Conservation (phyloP, 768 basidiomycete genomes). For the Gyrodon lividus region DNA sequence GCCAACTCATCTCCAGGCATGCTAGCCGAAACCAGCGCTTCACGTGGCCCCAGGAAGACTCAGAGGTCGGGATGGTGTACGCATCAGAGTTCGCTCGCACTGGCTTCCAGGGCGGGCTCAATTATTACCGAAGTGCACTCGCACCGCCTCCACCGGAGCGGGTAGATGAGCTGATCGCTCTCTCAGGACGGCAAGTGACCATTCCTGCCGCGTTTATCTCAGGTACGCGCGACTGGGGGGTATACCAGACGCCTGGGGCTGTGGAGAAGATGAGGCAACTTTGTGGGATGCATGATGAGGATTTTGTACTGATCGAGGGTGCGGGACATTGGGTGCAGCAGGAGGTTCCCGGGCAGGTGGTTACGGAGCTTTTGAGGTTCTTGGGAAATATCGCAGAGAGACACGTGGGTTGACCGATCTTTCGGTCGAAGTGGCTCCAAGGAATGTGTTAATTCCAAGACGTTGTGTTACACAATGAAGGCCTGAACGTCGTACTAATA, state of each 20-base stretch:
- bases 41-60: conserved; percentile 50
- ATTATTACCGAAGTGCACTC: conserved; percentile 47
- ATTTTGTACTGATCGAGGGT: conserved; percentile 50
- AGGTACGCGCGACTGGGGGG: conserved; percentile 59
- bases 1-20: conserved; percentile 40
- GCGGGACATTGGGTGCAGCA: conserved; percentile 70
- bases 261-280: conserved; percentile 40
- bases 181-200: conserved; percentile 44
- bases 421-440: background rate
- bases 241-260: conserved; percentile 52
- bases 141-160: conserved; percentile 33
- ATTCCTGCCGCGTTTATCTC: conserved; percentile 59
- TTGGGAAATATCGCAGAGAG: conserved; percentile 25
- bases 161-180: conserved; percentile 42
- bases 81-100: conserved; percentile 47
- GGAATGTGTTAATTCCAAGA: background rate
- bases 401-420: background rate
- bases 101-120: conserved; percentile 65
- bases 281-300: conserved; percentile 39
- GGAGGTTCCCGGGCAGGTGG: conserved; percentile 46
- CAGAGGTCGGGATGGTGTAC: conserved; percentile 43
- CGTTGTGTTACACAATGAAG: conserved; percentile 13
- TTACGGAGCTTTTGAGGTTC: conserved; percentile 42
- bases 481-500: conserved; percentile 13
- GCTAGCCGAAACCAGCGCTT: conserved; percentile 27